phyloP scores from a whole-genome alignment of 2,329 filamentous ascomycete species.

The Podosphaera fusca region DNA sequence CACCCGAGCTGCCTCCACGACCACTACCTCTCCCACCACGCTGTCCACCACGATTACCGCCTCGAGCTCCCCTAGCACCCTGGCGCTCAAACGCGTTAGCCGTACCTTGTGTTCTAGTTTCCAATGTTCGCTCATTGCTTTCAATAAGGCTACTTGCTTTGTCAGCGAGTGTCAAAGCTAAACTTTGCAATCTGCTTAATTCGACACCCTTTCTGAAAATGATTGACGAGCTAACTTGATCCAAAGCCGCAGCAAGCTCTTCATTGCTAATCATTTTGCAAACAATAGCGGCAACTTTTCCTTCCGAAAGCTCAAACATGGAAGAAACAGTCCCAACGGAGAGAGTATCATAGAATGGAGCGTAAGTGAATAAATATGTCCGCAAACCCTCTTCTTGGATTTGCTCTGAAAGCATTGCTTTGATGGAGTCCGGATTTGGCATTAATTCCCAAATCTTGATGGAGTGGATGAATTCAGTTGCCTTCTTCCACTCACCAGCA shows the following conservation, averaged over 20 bases:
- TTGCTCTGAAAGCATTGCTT: conserved; percentile 89
- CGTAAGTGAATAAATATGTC: conserved; percentile 98
- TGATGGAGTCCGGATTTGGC: conserved; percentile 79
- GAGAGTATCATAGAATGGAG: conserved; percentile 95
- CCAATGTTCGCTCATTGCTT: conserved; percentile 87
- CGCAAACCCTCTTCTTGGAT: conserved; percentile 96
- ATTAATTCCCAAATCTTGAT: conserved; percentile 99
- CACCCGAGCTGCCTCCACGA: conserved; percentile 30
- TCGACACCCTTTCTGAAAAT: conserved; percentile 99
- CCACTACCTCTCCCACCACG: conserved; percentile 36
- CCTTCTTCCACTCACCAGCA: conserved; percentile 96
- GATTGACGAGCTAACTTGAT: conserved; percentile 91
- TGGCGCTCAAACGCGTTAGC: conserved; percentile 89
- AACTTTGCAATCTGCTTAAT: conserved; percentile 80
- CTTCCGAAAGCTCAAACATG: conserved; percentile 86
- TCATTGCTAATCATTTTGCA: conserved; percentile 99
- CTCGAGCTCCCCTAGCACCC: conserved; percentile 50
- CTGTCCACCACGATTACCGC: conserved; percentile 41
- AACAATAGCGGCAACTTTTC: conserved; percentile 84
- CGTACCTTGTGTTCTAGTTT: conserved; percentile 90
- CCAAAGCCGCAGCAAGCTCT: conserved; percentile 82
- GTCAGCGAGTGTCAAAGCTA: conserved; percentile 82
- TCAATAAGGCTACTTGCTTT: conserved; percentile 94
- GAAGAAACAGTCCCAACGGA: conserved; percentile 60
- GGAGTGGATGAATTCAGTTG: conserved; percentile 74